Conservation (phyloP, 176 grass and related monocot genomes). For the Canna indica region DNA sequence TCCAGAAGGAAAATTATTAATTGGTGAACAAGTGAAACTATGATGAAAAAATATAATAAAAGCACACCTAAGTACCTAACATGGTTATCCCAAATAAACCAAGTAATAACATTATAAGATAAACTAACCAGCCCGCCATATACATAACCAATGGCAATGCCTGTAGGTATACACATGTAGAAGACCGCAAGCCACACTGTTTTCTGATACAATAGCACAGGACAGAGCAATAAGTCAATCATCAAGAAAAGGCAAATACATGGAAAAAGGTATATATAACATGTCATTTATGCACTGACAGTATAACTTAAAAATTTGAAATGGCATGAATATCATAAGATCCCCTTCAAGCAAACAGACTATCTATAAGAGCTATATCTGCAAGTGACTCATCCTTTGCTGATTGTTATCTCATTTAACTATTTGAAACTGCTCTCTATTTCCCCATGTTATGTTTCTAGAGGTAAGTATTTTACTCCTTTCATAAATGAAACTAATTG, state of each 20-base stretch:
- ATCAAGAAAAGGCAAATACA: conserved; percentile 13
- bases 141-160: conserved; percentile 91
- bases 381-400: not conserved
- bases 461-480: too few relatives aligned
- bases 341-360: not conserved
- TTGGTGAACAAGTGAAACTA: not conserved
- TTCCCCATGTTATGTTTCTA: too few relatives aligned
- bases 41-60: not conserved
- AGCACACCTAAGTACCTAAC: too few relatives aligned
- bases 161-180: conserved; percentile 99
- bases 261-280: not conserved
- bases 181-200: conserved; percentile 90
- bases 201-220: conserved; percentile 56
- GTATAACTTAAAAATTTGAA: not conserved
- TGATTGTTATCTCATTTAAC: too few relatives aligned
- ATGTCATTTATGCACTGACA: not conserved
- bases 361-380: not conserved
- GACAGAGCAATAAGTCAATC: conserved; percentile 29
- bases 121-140: conserved; percentile 87
- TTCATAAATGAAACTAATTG: too few relatives aligned
- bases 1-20: not conserved
- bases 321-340: not conserved
- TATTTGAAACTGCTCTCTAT: too few relatives aligned
- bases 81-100: too few relatives aligned
- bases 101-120: not conserved